Evolutionary conservation across 345 rosid species (phyloP), one percentile per base, ranked within the genome.

Genomic region (Isatis tinctoria): DNA sequence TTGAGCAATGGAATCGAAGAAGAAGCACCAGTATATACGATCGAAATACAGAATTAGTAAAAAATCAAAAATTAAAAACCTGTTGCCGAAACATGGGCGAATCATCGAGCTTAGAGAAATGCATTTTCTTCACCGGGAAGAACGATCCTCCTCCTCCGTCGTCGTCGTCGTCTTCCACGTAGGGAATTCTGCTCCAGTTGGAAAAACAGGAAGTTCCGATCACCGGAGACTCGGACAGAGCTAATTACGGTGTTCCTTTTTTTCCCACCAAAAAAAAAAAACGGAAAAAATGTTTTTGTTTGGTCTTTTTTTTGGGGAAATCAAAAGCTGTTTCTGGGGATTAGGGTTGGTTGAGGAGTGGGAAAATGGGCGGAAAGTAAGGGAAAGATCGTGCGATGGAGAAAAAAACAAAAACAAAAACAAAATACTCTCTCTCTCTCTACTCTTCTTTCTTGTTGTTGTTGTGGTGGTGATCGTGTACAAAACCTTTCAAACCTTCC

Each of bases 21-120:
- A 43, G 32, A 40, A n/a, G n/a, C n/a, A 20, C 0, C 9, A 13
- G 36, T 32, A 20, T 51, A 59, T 41, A 67, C 36, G 67, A 67
- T 47, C 67, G 18, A 40, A 58, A 26, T 13, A 39, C 20, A 67
- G 2, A 68, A 7, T 16, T 13, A 10, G 3, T 6, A 56, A 65
- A 14, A 10, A 37, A 8, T 0, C 18, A 18, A 16, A 18, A 20
- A 6, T 3, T 6, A 49, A 10, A 20, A 66, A 90, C 93, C 96
- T 90, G 90, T 70, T 88, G 96, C 35, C 96, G 87, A 62, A 90
- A 84, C 96, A 90, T 90, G 32, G 96, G 96, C 35, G 96, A 88
- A 79, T 90, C 96, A 63, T 90, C 96, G 54, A 90, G 96, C 78
- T 82, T 86, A 4, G 90, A 11, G 85, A 90, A 90, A 64, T 84